Base-by-base conservation (phyloP, 768 basidiomycete species). In the Fistulinella prunicolor region DNA sequence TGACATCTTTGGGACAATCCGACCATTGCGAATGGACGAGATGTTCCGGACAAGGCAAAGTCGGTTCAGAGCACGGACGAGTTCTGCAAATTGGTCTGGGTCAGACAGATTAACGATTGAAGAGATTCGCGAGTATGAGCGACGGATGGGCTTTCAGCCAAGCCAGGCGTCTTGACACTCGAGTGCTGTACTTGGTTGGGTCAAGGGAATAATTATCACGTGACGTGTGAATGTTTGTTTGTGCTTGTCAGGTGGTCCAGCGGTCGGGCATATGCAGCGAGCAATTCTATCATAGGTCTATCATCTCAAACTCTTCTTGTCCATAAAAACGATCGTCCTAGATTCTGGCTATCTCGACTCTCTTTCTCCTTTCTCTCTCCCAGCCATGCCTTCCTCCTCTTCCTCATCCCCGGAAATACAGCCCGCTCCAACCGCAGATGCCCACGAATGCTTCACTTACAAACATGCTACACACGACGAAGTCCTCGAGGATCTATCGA, bases 1-100 rank as follows among this genome's bases (percentile, higher is more conserved):
- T 65, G 86, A 91, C 51, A 84, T 98, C 44, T 99, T 99, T 58
- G 95, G 95, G 9, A 81, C 82, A 8, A 86, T 99, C 57, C 79
- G 81, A 48, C 89, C 89, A 6, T 70, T 97, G 46, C 77, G 74
- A 53, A 96, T 98, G 93, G 93, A 94, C 56, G 93, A 97, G 61
- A 77, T 98, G 54, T 99, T 99, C 78, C 79, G 82, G 59, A 77
- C 73, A 22, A 76, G 83, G 53, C 84, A 82, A 16, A 88, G 84
- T 55, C 79, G 86, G 42, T 96, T 96, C 74, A 76, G 94, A 49
- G 86, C 89, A 7, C 77, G 95, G 39, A 90, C 91, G 9, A 94
- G 92, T 60, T 94, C 91, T 10, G 95, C 95, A 28, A 96, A 96
- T 64, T 98, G 95, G 95, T 79, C 83, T 6, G 92, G 91, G n/a